Percentiles rank a stretch among this genome's conserved stretches.
phyloP scores from a whole-genome alignment of 2,329 filamentous ascomycete genomes.

The Macrophomina tecta region DNA sequence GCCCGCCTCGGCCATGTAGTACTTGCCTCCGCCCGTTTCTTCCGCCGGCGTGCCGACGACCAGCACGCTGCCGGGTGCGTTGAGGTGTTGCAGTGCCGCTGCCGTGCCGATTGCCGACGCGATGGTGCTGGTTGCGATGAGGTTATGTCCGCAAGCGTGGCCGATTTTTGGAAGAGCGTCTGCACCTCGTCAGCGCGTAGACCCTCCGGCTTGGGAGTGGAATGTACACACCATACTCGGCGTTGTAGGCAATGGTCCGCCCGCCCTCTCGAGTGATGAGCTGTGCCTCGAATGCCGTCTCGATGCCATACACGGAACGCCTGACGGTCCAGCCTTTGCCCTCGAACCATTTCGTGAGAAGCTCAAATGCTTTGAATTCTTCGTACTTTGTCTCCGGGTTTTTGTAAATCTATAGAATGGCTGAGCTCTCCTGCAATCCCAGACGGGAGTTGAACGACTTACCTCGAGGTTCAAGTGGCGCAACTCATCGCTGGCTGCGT shows the following conservation, averaged over 20 bases:
- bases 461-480: conserved; percentile 19
- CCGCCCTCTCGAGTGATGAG: conserved; percentile 51
- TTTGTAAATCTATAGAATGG: conserved; percentile 50
- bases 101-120: conserved; percentile 47
- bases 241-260: conserved; percentile 53
- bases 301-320: conserved; percentile 57
- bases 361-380: conserved; percentile 57
- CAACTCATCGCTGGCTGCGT: conserved; percentile 14
- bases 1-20: conserved; percentile 52
- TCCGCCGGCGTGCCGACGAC: conserved; percentile 56
- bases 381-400: conserved; percentile 58
- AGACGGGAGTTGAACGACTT: conserved; percentile 13
- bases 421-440: conserved; percentile 36
- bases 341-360: conserved; percentile 56
- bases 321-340: conserved; percentile 58
- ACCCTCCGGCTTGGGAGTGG: neutral
- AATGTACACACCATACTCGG: conserved; percentile 40
- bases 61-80: conserved; percentile 44
- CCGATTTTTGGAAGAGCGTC: conserved; percentile 51
- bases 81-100: conserved; percentile 36
- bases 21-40: conserved; percentile 54
- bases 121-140: conserved; percentile 50
- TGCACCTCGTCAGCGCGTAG: conserved; percentile 7
- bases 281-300: conserved; percentile 60
- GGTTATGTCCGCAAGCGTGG: conserved; percentile 55